Evolutionary conservation across 1,284 basidiomycete genomes (phyloP).

Genomic region (Cryptococcus amylolentus): DNA sequence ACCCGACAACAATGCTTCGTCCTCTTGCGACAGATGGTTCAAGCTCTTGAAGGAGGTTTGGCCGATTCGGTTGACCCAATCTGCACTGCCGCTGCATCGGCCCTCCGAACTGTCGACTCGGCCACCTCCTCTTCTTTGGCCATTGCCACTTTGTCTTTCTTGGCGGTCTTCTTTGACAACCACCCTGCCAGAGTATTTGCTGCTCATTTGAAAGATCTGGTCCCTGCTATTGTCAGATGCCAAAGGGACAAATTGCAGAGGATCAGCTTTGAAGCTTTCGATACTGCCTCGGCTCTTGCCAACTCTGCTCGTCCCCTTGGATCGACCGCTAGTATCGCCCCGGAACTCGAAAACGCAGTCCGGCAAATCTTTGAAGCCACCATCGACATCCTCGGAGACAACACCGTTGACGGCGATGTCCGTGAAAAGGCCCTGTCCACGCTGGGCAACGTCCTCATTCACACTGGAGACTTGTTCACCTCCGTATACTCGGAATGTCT

Average conservation of each 20-base stretch:
- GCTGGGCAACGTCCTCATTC: conserved; percentile 80
- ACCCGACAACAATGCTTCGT: conserved; percentile 81
- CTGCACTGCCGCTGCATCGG: conserved; percentile 39
- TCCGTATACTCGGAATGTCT: conserved; percentile 47
- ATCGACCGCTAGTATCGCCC: conserved; percentile 35
- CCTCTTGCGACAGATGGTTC: conserved; percentile 70
- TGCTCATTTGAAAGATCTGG: conserved; percentile 61
- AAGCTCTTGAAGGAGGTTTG: conserved; percentile 78
- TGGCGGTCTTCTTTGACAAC: conserved; percentile 73
- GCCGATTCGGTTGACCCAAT: conserved; percentile 63
- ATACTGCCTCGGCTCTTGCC: conserved; percentile 52
- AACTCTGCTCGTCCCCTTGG: conserved; percentile 46
- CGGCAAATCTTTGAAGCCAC: conserved; percentile 72
- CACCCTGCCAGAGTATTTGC: conserved; percentile 68
- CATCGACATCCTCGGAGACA: conserved; percentile 64
- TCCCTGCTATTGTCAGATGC: conserved; percentile 68
- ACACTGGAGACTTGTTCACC: conserved; percentile 66
- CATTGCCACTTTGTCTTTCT: conserved; percentile 76
- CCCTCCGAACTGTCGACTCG: conserved; percentile 55
- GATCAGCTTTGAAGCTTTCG: conserved; percentile 69
- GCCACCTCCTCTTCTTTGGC: conserved; percentile 70
- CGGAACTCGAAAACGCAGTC: conserved; percentile 53
- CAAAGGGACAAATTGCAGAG: conserved; percentile 56
- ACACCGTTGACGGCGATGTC: conserved; percentile 89
- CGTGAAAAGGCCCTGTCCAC: conserved; percentile 75